Evolutionary conservation across 2,329 filamentous ascomycete genomes (phyloP).

Genomic region (Fusarium pilosicola): DNA sequence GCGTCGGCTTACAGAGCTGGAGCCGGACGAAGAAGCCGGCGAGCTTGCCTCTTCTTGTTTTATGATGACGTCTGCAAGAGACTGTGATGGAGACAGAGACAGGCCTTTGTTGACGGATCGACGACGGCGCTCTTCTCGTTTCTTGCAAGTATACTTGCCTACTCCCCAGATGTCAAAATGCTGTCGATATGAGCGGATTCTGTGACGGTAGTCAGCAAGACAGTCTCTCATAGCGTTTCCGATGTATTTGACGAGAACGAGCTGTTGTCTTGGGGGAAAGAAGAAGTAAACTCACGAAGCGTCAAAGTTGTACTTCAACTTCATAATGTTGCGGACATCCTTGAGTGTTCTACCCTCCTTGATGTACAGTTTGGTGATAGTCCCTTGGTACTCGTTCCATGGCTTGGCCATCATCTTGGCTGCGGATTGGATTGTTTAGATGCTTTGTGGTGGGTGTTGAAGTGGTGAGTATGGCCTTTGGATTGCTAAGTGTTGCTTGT

Average conservation of each 20-base stretch:
- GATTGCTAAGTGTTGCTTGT: neutral
- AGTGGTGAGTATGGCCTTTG: neutral
- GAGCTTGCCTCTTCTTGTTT: constrained; percentile 1
- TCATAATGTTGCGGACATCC: constrained; percentile 55
- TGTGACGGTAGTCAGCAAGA: constrained; percentile 7
- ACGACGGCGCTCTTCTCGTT: constrained; percentile 36
- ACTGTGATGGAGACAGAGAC: constrained; percentile 32
- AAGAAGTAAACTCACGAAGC: constrained; percentile 51
- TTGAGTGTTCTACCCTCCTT: constrained; percentile 52
- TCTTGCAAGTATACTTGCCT: constrained; percentile 59
- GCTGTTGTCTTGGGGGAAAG: neutral
- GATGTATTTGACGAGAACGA: neutral
- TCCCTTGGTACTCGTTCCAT: constrained; percentile 52
- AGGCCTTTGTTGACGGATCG: constrained; percentile 4
- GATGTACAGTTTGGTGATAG: constrained; percentile 55
- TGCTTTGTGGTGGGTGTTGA: neutral
- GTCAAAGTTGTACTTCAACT: constrained; percentile 51
- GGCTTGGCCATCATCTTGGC: constrained; percentile 55
- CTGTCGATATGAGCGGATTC: constrained; percentile 60
- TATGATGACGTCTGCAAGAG: constrained; percentile 9
- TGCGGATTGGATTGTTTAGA: neutral
- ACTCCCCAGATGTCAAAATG: constrained; percentile 58
- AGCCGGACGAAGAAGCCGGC: constrained; percentile 12
- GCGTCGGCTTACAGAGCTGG: constrained; percentile 17
- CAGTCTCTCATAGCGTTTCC: neutral